phyloP scores from a whole-genome alignment of 176 grass and related monocot genomes.

The Aegilops bicornis region DNA sequence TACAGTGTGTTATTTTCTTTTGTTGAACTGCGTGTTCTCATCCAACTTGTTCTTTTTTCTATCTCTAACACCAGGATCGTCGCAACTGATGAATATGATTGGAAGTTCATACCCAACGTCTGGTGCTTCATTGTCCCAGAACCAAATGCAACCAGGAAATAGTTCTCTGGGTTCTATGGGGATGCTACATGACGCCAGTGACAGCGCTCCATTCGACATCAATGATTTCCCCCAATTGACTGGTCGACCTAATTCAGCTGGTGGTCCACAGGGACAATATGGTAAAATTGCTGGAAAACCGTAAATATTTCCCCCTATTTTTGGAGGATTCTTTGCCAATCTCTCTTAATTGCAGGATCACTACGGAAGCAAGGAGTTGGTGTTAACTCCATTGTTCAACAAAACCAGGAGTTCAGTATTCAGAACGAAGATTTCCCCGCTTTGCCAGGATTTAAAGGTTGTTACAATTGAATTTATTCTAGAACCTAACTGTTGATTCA shows the following conservation, averaged over 20 bases:
- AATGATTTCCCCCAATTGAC: constrained; percentile 98
- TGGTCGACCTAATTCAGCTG: constrained; percentile 86
- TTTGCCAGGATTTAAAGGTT: constrained; percentile 96
- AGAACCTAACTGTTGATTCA: constrained; percentile 34
- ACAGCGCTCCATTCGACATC: constrained; percentile 84
- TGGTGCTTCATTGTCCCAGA: constrained; percentile 76
- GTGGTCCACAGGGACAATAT: constrained; percentile 93
- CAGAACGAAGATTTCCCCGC: constrained; percentile 97
- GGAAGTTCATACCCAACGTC: constrained; percentile 81
- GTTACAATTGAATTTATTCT: constrained; percentile 40
- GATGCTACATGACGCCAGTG: constrained; percentile 85
- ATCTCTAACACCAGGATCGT: constrained; percentile 36
- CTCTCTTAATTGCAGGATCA: constrained; percentile 63
- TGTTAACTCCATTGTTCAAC: constrained; percentile 79
- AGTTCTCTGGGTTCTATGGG: constrained; percentile 81
- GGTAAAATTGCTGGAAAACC: constrained; percentile 55
- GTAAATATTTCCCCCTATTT: background rate
- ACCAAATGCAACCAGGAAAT: constrained; percentile 87
- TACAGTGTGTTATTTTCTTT: background rate
- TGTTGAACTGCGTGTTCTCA: constrained; percentile 16
- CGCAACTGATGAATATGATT: constrained; percentile 86
- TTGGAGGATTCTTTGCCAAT: constrained; percentile 5
- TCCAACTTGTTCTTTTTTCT: background rate
- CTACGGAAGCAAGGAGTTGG: constrained; percentile 89
- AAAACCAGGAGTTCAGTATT: constrained; percentile 96